These are phyloP conservation scores for Trametes cubensis DNA, from an alignment of 768 basidiomycete genomes.

Conservation along the genomic window DNA sequence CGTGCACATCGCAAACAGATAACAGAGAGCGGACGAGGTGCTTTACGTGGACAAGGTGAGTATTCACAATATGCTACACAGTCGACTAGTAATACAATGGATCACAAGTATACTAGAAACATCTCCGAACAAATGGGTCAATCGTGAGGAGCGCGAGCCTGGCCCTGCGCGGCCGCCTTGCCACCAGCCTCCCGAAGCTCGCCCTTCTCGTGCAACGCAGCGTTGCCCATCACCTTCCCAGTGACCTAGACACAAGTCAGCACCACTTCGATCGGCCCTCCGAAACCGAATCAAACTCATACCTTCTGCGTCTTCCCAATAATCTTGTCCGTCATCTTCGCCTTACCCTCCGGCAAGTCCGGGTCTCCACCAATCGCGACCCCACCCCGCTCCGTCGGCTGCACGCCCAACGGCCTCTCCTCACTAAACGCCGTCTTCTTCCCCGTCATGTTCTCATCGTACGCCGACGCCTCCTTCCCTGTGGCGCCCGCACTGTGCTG, in stretches of 20 bases:
- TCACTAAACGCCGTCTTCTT: slow-evolving; percentile 9
- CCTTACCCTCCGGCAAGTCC: slow-evolving; percentile 43
- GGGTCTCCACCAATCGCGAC: slow-evolving; percentile 39
- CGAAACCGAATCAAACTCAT: background rate
- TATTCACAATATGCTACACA: too few relatives aligned
- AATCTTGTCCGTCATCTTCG: slow-evolving; percentile 53
- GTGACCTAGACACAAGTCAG: slow-evolving; percentile 40
- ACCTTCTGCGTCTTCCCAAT: slow-evolving; percentile 64
- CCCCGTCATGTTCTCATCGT: background rate
- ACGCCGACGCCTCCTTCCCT: background rate
- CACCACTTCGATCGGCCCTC: background rate
- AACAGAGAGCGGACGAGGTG: too few relatives aligned
- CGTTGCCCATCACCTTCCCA: slow-evolving; percentile 51
- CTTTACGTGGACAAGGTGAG: too few relatives aligned
- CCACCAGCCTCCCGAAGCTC: slow-evolving; percentile 57
- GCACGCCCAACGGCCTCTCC: slow-evolving; percentile 41
- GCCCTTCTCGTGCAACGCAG: slow-evolving; percentile 58
- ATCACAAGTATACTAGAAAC: too few relatives aligned
- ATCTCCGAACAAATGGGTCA: slow-evolving; percentile 17
- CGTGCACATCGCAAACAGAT: too few relatives aligned
- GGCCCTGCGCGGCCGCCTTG: slow-evolving; percentile 46
- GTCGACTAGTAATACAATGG: too few relatives aligned
- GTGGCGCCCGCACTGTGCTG: slow-evolving; percentile 18
- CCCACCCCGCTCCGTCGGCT: slow-evolving; percentile 41
- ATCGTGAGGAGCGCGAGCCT: slow-evolving; percentile 47